phyloP scores from a whole-genome alignment of 768 basidiomycete genomes.

The Butyriboletus loyo region DNA sequence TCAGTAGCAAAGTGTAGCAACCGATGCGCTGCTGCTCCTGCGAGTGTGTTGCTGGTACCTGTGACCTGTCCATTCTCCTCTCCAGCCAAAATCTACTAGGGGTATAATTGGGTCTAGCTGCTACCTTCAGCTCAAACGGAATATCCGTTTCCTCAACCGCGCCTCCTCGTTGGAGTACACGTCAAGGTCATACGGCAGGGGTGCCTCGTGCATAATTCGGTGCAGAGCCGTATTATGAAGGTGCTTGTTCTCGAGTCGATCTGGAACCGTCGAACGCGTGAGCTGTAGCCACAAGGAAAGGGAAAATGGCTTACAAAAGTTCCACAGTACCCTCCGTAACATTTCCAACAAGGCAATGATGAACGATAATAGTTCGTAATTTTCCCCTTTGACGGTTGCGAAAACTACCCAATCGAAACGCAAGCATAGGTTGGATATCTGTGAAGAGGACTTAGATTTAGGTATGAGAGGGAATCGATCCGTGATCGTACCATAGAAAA shows the following conservation, averaged over 20 bases:
- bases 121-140: slow-evolving; percentile 18
- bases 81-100: neutral
- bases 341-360: slow-evolving; percentile 72
- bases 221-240: slow-evolving; percentile 91
- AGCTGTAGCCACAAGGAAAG: neutral
- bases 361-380: slow-evolving; percentile 58
- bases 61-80: neutral
- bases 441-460: neutral
- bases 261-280: slow-evolving; percentile 32
- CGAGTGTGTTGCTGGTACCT: neutral
- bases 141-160: slow-evolving; percentile 14
- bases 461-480: neutral
- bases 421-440: slow-evolving; percentile 70
- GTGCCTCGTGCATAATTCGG: slow-evolving; percentile 81
- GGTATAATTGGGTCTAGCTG: neutral
- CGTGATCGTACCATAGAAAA: slow-evolving; percentile 59
- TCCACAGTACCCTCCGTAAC: slow-evolving; percentile 84
- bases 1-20: neutral
- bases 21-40: too few species aligned
- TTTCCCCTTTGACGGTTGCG: slow-evolving; percentile 51
- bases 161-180: slow-evolving; percentile 42
- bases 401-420: slow-evolving; percentile 86
- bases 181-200: slow-evolving; percentile 72
- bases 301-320: slow-evolving; percentile 62
- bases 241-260: slow-evolving; percentile 88